These are phyloP conservation scores for Wickerhamomyces bisporus DNA, from an alignment of 805 yeast genomes.

Conservation along the genomic window DNA sequence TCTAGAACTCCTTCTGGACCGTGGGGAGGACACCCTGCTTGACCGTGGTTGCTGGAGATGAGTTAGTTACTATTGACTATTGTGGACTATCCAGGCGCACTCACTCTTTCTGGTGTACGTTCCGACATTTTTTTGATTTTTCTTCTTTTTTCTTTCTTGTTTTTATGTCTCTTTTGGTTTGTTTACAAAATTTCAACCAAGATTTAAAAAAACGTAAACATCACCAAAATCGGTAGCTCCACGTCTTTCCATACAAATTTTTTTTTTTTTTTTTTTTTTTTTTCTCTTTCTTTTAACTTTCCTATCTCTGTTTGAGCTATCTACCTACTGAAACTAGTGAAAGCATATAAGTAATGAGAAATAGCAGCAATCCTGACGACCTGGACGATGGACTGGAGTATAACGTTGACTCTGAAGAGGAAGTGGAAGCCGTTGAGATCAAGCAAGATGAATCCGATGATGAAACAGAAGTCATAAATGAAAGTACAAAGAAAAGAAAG, in stretches of 20 bases:
- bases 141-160: not conserved
- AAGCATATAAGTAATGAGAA: slow-evolving; percentile 8
- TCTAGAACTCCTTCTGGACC: slow-evolving; percentile 11
- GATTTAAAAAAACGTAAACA: not conserved
- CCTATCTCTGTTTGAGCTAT: no score
- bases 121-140: not conserved
- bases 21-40: slow-evolving; percentile 11
- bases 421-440: slow-evolving; percentile 30
- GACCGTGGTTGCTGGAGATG: not conserved
- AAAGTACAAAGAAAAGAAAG: slow-evolving; percentile 19
- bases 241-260: not conserved
- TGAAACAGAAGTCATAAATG: slow-evolving; percentile 11
- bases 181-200: no score
- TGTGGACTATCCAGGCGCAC: no score
- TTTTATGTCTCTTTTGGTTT: not conserved
- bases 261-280: slow-evolving; percentile 1
- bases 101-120: slow-evolving; percentile 2
- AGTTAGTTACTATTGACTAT: no score
- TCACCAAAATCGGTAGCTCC: slow-evolving; percentile 1
- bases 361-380: slow-evolving; percentile 50
- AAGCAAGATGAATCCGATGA: slow-evolving; percentile 27
- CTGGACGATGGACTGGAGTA: slow-evolving; percentile 75
- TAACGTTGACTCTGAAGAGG: slow-evolving; percentile 39
- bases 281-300: no score
- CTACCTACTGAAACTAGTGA: no score